A percentile compares a stretch with the other conserved stretches of the same genome.
These are phyloP conservation scores for Penicillium pulvis DNA, from an alignment of 495 filamentous ascomycete species.

Conservation along the genomic window DNA sequence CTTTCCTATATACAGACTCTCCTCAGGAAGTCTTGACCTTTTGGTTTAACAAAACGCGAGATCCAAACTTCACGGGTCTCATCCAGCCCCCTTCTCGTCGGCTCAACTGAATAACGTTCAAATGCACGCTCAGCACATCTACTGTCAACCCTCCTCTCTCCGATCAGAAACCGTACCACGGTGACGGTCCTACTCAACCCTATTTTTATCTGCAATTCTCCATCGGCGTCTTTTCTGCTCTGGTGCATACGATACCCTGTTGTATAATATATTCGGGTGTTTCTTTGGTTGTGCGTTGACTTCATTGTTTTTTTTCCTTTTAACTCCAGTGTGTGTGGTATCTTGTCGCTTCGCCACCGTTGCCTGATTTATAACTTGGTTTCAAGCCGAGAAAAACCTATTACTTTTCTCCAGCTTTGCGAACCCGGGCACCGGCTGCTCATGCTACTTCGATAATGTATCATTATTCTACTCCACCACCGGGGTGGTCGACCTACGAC, in stretches of 20 bases:
- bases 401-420: slow-evolving; percentile 14
- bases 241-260: slow-evolving; percentile 50
- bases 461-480: slow-evolving; percentile 51
- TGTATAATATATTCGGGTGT: slow-evolving; percentile 52
- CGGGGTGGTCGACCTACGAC: slow-evolving; percentile 52
- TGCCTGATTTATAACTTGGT: background rate
- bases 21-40: slow-evolving; percentile 1
- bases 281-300: slow-evolving; percentile 30
- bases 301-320: slow-evolving; percentile 20
- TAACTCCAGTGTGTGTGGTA: slow-evolving; percentile 25
- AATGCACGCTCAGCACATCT: slow-evolving; percentile 50
- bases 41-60: background rate
- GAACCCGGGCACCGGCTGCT: slow-evolving; percentile 16
- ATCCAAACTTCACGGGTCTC: slow-evolving; percentile 2
- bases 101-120: slow-evolving; percentile 45
- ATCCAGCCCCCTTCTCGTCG: slow-evolving; percentile 18
- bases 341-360: slow-evolving; percentile 7
- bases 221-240: slow-evolving; percentile 43
- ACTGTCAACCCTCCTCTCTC: slow-evolving; percentile 46
- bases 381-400: background rate
- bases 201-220: slow-evolving; percentile 14
- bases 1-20: slow-evolving; percentile 12
- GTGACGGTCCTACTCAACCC: slow-evolving; percentile 44
- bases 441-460: slow-evolving; percentile 53
- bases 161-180: slow-evolving; percentile 47